Conservation (phyloP, 352 stramenopile genomes). For the Phytophthora multivora region DNA sequence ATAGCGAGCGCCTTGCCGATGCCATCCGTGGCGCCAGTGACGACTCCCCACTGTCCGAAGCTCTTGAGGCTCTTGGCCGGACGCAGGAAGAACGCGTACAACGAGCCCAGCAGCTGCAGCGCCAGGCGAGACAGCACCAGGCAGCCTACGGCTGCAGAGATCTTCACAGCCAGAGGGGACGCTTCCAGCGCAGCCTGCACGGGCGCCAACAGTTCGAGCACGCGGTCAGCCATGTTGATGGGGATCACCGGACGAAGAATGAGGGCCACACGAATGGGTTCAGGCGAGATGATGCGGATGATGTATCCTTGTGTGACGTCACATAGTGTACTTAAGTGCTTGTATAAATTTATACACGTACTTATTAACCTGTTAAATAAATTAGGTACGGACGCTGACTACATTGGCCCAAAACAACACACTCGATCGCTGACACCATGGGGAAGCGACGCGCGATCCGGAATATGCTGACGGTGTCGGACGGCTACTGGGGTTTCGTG, state of each 20-base stretch:
- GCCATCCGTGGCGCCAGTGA: slow-evolving; percentile 97
- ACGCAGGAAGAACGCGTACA: slow-evolving; percentile 93
- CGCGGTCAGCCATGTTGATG: slow-evolving; percentile 28
- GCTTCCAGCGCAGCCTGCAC: slow-evolving; percentile 37
- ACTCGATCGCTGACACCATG: slow-evolving; percentile 30
- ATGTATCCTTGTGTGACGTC: slow-evolving; percentile 19
- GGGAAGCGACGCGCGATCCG: slow-evolving; percentile 63
- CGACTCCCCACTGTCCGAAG: slow-evolving; percentile 97
- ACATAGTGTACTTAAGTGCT: slow-evolving; percentile 4
- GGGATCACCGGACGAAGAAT: slow-evolving; percentile 9
- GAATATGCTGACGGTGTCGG: slow-evolving; percentile 75
- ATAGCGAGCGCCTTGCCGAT: slow-evolving; percentile 93
- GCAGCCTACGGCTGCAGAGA: slow-evolving; percentile 47
- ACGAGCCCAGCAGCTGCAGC: slow-evolving; percentile 48
- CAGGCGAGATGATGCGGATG: neutral
- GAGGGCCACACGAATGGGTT: slow-evolving; percentile 14
- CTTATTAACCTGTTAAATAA: neutral
- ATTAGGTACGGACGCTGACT: slow-evolving; percentile 5
- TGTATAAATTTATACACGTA: neutral
- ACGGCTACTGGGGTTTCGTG: slow-evolving; percentile 81
- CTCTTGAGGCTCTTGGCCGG: slow-evolving; percentile 93
- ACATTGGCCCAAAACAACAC: neutral
- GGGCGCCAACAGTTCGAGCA: slow-evolving; percentile 32
- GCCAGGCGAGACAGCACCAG: slow-evolving; percentile 58
- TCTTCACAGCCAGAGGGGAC: slow-evolving; percentile 48